Evolutionary conservation across 768 basidiomycete species (phyloP).

Genomic region (Punctularia strigosozonata): DNA sequence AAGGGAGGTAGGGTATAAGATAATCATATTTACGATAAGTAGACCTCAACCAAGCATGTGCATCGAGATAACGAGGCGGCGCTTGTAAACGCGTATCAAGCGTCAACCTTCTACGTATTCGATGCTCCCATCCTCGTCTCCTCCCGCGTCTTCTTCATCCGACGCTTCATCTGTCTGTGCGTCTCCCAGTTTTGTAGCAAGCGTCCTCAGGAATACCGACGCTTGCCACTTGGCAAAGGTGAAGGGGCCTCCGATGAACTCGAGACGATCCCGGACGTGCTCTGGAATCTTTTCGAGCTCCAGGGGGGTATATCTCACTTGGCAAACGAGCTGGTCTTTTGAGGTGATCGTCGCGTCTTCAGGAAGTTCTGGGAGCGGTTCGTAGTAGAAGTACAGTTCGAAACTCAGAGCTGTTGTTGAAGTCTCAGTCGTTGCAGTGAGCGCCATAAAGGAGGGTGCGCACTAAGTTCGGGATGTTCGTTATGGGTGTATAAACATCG

Average conservation of each 20-base stretch:
- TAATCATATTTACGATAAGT: too few species aligned
- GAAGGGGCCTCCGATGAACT: constrained; percentile 52
- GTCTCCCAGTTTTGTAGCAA: constrained; percentile 37
- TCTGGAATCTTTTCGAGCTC: constrained; percentile 49
- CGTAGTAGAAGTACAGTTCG: constrained; percentile 36
- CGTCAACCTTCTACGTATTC: too few species aligned
- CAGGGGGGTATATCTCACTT: constrained; percentile 51
- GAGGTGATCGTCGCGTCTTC: constrained; percentile 19
- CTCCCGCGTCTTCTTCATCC: constrained; percentile 17
- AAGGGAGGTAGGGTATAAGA: too few species aligned
- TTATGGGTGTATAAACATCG: constrained; percentile 52
- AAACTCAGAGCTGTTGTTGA: constrained; percentile 44
- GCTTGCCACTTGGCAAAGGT: constrained; percentile 60
- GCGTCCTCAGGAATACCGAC: constrained; percentile 51
- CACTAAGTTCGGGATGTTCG: constrained; percentile 4
- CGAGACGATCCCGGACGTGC: constrained; percentile 46
- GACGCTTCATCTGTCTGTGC: constrained; percentile 18
- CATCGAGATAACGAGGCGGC: too few species aligned
- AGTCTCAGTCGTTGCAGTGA: constrained; percentile 5
- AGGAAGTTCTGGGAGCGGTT: constrained; percentile 18
- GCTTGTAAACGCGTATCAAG: too few species aligned
- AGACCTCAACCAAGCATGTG: too few species aligned
- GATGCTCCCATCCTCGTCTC: neutral
- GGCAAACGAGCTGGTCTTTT: constrained; percentile 28
- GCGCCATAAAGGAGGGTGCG: neutral